These are phyloP conservation scores for Acacia crassicarpa DNA, from an alignment of 306 rosid species.

Conservation along the genomic window DNA sequence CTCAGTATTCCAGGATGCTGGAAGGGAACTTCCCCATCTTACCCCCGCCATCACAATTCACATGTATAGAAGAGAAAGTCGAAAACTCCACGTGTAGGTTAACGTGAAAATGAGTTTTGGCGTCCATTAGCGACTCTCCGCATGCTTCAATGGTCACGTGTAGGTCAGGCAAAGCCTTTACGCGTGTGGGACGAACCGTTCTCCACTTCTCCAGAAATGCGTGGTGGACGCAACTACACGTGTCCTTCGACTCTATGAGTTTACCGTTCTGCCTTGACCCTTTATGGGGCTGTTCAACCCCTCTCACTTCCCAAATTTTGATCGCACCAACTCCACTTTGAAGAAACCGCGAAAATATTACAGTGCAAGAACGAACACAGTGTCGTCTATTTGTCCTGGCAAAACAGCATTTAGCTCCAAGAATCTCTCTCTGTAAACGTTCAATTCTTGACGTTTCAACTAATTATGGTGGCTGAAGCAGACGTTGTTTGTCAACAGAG, in stretches of 20 bases:
- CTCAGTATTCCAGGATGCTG: slow-evolving; percentile 1
- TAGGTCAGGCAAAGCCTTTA: slow-evolving; percentile 26
- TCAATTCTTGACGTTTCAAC: not conserved
- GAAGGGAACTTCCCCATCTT: not conserved
- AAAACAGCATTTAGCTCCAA: slow-evolving; percentile 12
- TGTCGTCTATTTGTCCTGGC: not conserved
- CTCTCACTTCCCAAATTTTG: not conserved
- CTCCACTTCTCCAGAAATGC: not conserved
- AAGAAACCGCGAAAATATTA: slow-evolving; percentile 46
- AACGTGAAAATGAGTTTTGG: slow-evolving; percentile 1
- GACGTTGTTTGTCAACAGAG: slow-evolving; percentile 55
- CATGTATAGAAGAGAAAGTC: not conserved
- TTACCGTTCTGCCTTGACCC: slow-evolving; percentile 36
- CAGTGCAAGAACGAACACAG: slow-evolving; percentile 31
- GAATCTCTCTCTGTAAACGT: not conserved
- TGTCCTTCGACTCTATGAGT: slow-evolving; percentile 21
- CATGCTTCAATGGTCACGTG: slow-evolving; percentile 37
- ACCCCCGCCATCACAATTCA: slow-evolving; percentile 10
- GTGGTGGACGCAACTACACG: slow-evolving; percentile 36
- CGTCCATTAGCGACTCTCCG: not conserved
- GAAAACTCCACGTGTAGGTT: not conserved
- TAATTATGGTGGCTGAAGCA: slow-evolving; percentile 79
- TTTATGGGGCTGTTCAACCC: slow-evolving; percentile 33
- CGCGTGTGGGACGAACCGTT: slow-evolving; percentile 32
- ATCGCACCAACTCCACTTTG: not conserved